Percentiles rank a stretch among this genome's conserved stretches.
Evolutionary conservation across 371 early-diverging fungal species (phyloP).

Genomic region (Blakeslea trispora): DNA sequence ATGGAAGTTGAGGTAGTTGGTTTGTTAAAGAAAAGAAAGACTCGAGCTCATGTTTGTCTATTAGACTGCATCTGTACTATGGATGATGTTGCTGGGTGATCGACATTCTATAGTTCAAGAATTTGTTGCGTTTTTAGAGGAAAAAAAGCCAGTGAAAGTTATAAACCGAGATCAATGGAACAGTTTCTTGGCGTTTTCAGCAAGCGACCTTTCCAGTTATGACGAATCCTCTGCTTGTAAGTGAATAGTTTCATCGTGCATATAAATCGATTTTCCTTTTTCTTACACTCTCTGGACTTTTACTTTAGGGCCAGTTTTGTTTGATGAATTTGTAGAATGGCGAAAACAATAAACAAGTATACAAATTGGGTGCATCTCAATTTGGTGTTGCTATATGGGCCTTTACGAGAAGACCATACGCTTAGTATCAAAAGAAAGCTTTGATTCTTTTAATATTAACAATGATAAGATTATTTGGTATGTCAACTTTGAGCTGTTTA

Average conservation of each 20-base stretch:
- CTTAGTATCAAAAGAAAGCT: no score
- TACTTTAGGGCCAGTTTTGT: constrained; percentile 61
- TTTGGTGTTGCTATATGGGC: no score
- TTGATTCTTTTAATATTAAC: no score
- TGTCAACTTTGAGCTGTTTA: no score
- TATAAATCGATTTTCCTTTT: no score
- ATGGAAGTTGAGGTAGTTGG: constrained; percentile 62
- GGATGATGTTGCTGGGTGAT: constrained; percentile 54
- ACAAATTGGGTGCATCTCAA: no score
- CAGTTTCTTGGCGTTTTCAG: constrained; percentile 68
- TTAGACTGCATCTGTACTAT: constrained; percentile 60
- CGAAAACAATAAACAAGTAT: constrained; percentile 18
- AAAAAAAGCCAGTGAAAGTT: constrained; percentile 62
- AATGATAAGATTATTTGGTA: no score
- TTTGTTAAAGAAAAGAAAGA: not conserved
- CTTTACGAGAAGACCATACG: no score
- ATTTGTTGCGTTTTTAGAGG: constrained; percentile 60
- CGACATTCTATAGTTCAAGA: constrained; percentile 47
- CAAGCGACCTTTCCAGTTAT: constrained; percentile 57
- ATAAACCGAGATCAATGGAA: constrained; percentile 78
- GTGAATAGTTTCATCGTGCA: constrained; percentile 6
- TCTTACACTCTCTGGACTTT: no score
- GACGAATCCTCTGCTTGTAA: constrained; percentile 75
- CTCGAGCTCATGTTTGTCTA: no score
- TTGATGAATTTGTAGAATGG: constrained; percentile 74